Evolutionary conservation across 345 rosid genomes (phyloP).

Genomic region (Excoecaria agallocha): DNA sequence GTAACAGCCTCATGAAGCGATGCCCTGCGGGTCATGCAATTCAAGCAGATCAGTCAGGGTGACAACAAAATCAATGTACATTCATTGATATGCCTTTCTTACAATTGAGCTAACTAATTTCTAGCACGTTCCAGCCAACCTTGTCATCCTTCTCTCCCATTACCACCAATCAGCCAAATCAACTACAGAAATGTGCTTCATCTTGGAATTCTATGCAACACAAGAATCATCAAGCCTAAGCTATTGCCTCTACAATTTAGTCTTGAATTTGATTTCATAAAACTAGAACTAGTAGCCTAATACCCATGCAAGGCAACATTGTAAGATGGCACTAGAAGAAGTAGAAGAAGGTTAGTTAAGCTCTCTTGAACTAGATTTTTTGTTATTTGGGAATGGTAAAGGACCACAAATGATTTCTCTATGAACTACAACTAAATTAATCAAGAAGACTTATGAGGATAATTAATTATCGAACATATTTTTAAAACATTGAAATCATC

Average conservation of each 20-base stretch:
- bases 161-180: not conserved
- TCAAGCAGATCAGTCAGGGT: not conserved
- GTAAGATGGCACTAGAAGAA: not conserved
- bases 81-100: not conserved
- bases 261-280: not conserved
- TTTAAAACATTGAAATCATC: not conserved
- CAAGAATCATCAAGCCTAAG: not conserved
- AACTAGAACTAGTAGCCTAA: not conserved
- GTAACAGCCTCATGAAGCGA: not conserved
- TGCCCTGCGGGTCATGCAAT: not conserved
- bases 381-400: not conserved
- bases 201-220: not conserved
- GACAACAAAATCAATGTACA: not conserved
- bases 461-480: no score
- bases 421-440: not conserved
- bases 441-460: not conserved
- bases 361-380: not conserved
- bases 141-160: not conserved
- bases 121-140: not conserved
- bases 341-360: no score
- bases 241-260: not conserved
- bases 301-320: not conserved
- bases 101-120: not conserved
- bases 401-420: not conserved
- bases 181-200: not conserved